These are phyloP conservation scores for Closterium sp. DNA, from an alignment of 139 green algal genomes.

Conservation along the genomic window DNA sequence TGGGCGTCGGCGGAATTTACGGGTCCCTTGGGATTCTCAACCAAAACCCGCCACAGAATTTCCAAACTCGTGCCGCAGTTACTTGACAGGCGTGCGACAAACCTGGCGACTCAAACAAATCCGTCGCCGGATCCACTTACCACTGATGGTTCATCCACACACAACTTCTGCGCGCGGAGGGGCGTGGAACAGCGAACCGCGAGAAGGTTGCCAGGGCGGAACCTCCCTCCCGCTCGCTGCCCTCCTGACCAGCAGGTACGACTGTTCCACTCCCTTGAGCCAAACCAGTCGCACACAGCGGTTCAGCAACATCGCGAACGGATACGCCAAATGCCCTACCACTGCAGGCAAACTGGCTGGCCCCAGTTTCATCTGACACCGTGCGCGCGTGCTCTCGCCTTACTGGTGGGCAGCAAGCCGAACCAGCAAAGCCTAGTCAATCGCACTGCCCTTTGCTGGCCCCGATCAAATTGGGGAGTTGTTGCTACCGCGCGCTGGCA, in stretches of 20 bases:
- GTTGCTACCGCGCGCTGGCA: background rate
- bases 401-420: background rate
- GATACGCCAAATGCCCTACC: background rate
- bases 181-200: background rate
- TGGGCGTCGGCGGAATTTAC: background rate
- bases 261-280: background rate
- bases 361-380: background rate
- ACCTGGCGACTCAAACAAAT: background rate
- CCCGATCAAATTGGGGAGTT: background rate
- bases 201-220: background rate
- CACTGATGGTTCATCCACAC: background rate
- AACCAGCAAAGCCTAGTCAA: background rate
- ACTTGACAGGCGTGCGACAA: background rate
- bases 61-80: background rate
- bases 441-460: background rate
- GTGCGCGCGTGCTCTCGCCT: background rate
- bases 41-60: background rate
- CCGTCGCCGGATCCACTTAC: background rate
- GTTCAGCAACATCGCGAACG: background rate
- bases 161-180: background rate
- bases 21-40: background rate
- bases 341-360: background rate
- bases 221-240: background rate
- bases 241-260: background rate
- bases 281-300: background rate